Evolutionary conservation across 805 yeast genomes (phyloP).

Genomic region (Schwanniomyces polymorphus): DNA sequence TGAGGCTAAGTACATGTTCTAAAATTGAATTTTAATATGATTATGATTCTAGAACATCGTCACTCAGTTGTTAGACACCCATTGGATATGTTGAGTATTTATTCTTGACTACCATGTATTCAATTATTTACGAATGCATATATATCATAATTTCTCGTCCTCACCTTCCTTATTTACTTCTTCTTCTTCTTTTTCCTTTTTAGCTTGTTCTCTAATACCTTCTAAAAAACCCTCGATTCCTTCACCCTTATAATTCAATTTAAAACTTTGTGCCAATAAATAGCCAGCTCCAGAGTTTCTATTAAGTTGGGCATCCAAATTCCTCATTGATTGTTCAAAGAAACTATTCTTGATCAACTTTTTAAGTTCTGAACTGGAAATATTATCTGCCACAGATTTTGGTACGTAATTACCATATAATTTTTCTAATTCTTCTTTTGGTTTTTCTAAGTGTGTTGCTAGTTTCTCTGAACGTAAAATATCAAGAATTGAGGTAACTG

Average conservation of each 20-base stretch:
- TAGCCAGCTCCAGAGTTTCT: conserved; percentile 45
- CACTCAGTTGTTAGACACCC: too few relatives aligned
- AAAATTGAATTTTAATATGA: too few relatives aligned
- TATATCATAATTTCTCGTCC: neutral
- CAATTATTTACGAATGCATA: too few relatives aligned
- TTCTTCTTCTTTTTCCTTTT: conserved; percentile 12
- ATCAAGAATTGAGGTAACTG: conserved; percentile 32
- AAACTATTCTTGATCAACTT: conserved; percentile 49
- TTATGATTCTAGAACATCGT: too few relatives aligned
- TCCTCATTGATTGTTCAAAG: conserved; percentile 42
- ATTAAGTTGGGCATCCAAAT: conserved; percentile 42
- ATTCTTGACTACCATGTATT: too few relatives aligned
- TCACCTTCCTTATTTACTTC: neutral
- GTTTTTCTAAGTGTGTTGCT: conserved; percentile 27
- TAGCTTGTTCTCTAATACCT: conserved; percentile 36
- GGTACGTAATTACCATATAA: conserved; percentile 44
- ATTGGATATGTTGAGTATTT: too few relatives aligned
- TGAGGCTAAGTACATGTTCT: too few relatives aligned
- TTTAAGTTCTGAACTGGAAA: conserved; percentile 36
- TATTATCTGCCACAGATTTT: conserved; percentile 28
- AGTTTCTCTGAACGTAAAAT: conserved; percentile 31
- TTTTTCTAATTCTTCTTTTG: conserved; percentile 32
- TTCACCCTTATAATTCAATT: conserved; percentile 53
- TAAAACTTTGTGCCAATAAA: conserved; percentile 48
- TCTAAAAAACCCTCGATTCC: conserved; percentile 51